Conservation (phyloP, 345 rosid genomes). For the Melastoma malabathricum region DNA sequence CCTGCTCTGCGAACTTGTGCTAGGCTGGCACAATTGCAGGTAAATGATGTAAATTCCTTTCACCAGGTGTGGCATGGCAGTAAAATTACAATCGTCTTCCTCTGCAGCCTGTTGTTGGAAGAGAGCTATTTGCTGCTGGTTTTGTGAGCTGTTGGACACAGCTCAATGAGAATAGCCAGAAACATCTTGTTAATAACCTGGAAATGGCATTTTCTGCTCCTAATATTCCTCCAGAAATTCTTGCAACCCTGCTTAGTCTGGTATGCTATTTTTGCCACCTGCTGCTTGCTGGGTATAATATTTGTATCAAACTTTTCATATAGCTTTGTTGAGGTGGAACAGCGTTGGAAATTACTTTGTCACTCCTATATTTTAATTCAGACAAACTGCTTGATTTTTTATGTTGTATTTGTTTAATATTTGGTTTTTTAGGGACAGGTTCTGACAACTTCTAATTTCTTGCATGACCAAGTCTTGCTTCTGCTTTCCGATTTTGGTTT, state of each 20-base stretch:
- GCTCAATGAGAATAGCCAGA: constrained; percentile 75
- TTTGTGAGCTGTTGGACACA: constrained; percentile 99
- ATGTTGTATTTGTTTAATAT: no score
- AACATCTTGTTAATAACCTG: constrained; percentile 77
- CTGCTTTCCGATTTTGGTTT: neutral
- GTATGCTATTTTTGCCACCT: constrained; percentile 20
- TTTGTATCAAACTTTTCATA: no score
- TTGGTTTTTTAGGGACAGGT: no score
- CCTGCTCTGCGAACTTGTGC: constrained; percentile 97
- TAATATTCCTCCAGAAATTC: constrained; percentile 96
- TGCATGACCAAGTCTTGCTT: no score
- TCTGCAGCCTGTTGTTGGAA: constrained; percentile 89
- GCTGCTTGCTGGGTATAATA: no score
- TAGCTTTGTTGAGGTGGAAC: no score
- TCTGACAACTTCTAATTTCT: no score
- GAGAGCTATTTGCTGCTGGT: constrained; percentile 98
- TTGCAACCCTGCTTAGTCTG: constrained; percentile 89
- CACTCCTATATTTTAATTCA: no score
- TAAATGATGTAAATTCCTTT: constrained; percentile 13
- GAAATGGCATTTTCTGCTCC: constrained; percentile 99
- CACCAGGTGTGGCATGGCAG: constrained; percentile 4
- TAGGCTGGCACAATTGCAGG: constrained; percentile 95
- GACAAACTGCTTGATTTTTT: no score
- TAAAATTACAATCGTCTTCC: constrained; percentile 16
- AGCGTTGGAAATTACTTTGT: no score